phyloP scores from a whole-genome alignment of 495 filamentous ascomycete genomes.

The Penicillium bovifimosum region DNA sequence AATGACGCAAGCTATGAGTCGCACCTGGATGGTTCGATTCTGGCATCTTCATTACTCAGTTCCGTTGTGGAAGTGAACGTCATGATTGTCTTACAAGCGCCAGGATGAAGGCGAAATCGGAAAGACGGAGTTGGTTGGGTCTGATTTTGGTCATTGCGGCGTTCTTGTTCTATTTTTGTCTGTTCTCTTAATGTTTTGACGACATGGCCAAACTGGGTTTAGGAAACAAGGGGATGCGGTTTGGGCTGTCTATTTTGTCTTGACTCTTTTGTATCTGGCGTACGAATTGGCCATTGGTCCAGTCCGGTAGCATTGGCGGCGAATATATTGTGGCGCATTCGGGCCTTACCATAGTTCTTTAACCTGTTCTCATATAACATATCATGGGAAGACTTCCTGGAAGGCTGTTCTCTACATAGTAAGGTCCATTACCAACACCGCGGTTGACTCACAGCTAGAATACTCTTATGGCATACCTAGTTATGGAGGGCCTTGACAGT shows the following conservation, averaged over 20 bases:
- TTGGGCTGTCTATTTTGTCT: not conserved
- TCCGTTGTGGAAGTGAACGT: not conserved
- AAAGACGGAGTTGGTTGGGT: not conserved
- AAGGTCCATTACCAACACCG: not conserved
- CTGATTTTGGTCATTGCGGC: not conserved
- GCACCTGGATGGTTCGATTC: not conserved
- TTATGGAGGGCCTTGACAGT: not conserved
- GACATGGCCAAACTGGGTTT: not conserved
- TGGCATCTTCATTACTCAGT: not conserved
- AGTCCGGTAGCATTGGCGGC: not conserved
- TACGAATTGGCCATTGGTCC: not conserved
- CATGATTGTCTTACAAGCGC: not conserved
- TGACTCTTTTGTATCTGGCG: not conserved
- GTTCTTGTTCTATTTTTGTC: not conserved
- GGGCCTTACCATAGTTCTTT: not conserved
- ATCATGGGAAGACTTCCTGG: not conserved
- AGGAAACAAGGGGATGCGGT: not conserved
- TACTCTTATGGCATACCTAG: not conserved
- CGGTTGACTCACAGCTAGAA: not conserved
- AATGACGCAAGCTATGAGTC: not conserved
- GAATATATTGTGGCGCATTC: not conserved
- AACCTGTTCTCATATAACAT: not conserved
- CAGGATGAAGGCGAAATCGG: not conserved
- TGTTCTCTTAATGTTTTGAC: no score
- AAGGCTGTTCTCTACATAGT: not conserved